These are phyloP conservation scores for Citrullus amarus DNA, from an alignment of 306 rosid species.

Conservation along the genomic window DNA sequence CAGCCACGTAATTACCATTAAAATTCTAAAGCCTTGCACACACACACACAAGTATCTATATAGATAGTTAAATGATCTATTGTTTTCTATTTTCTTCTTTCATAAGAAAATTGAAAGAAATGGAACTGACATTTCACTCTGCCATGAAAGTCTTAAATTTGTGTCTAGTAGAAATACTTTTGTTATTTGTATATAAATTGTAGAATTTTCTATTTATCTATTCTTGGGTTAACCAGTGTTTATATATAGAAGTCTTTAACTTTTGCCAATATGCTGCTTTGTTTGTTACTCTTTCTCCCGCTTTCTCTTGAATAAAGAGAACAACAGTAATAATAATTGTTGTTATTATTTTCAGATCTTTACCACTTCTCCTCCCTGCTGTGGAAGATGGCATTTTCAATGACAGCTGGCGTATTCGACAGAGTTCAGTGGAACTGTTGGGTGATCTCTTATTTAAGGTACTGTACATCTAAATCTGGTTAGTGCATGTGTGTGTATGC, in stretches of 20 bases:
- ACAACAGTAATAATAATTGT: not conserved
- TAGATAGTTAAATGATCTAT: not conserved
- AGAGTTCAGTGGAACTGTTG: constrained; percentile 90
- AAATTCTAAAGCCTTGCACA: not conserved
- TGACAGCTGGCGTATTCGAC: constrained; percentile 96
- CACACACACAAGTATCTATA: not conserved
- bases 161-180: not conserved
- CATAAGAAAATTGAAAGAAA: not conserved
- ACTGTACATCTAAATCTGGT: constrained; percentile 28
- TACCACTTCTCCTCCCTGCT: constrained; percentile 89
- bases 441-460: constrained; percentile 96
- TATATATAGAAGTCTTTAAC: not conserved
- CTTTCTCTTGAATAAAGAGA: not conserved
- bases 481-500: not conserved
- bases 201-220: not conserved
- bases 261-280: not conserved
- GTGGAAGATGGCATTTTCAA: constrained; percentile 97
- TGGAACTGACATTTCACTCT: not conserved
- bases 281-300: not conserved
- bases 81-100: not conserved
- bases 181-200: not conserved
- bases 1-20: constrained; percentile 52
- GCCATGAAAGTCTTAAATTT: not conserved
- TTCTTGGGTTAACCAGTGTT: not conserved
- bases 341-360: constrained; percentile 41